Conservation (phyloP, 2,329 filamentous ascomycete species). For the Colletotrichum theobromicola region DNA sequence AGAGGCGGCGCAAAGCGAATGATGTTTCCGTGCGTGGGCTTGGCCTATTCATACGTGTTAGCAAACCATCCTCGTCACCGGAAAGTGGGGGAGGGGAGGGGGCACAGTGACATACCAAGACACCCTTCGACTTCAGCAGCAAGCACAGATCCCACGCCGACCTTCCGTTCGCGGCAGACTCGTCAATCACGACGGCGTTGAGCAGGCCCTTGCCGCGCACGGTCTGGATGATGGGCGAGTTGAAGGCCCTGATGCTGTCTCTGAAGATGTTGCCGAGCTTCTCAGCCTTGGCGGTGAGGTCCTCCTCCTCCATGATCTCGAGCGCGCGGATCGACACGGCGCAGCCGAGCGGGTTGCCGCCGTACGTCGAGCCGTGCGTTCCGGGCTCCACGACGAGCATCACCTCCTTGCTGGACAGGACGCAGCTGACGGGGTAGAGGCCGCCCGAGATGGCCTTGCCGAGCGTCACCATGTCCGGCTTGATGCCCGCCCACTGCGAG, state of each 20-base stretch:
- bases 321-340: constrained; percentile 94
- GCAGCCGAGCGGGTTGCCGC: constrained; percentile 93
- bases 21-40: constrained; percentile 98
- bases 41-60: constrained; percentile 67
- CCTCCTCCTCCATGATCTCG: constrained; percentile 91
- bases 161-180: constrained; percentile 82
- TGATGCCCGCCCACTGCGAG: constrained; percentile 93
- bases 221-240: constrained; percentile 79
- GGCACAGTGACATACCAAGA: constrained; percentile 65
- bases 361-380: constrained; percentile 98
- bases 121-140: constrained; percentile 91
- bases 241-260: constrained; percentile 74
- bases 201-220: constrained; percentile 93
- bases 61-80: constrained; percentile 1
- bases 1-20: constrained; percentile 96
- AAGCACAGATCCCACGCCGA: constrained; percentile 97
- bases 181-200: constrained; percentile 96
- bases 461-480: constrained; percentile 91
- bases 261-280: constrained; percentile 83
- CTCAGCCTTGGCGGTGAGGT: constrained; percentile 79
- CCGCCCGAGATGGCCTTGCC: constrained; percentile 98
- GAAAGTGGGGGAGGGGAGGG: background rate
- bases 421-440: constrained; percentile 98
- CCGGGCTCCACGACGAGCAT: constrained; percentile 97
- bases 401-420: constrained; percentile 85